Base-by-base conservation (phyloP, 2,329 filamentous ascomycete genomes). In the Diaporthe ampelina region DNA sequence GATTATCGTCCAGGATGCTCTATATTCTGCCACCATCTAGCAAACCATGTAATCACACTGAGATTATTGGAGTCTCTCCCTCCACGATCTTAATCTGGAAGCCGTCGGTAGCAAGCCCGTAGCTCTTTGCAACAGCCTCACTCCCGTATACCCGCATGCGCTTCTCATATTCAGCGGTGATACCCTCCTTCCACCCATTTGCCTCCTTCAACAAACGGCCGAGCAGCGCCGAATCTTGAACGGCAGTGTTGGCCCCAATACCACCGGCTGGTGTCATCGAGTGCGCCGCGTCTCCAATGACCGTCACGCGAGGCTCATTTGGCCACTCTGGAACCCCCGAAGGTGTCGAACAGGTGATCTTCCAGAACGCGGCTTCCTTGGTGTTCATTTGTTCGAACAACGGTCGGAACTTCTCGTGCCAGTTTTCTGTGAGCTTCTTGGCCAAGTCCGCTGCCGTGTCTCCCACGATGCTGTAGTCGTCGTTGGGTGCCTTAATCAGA, bases 341-440 rank as follows among this genome's bases (percentile, higher is more conserved):
- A 0, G 90, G 91, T 0, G 85, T 87, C 0, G 90, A 91, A 76
- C 89, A 92, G 2, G 90, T 92, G 63, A 93, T 92, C 77, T 91
- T 92, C 89, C 90, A 92, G 76, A 93, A 92, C 0, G 91, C 90
- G 0, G 91, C 88, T 76, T 92, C 89, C 0, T 81, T 76, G 72
- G 87, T 88, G 7, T 83, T 79, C 88, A 92, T 91, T 48, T 91
- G 77, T 8, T 91, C 89, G 74, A 93, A 88, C 0, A 93, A 80
- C 1, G 89, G 85, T 79, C 84, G 87, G 59, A 92, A 81, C 3
- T 86, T 84, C 17, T 87, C 84, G 78, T 91, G 85, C 91, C 91
- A 93, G 45, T 88, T 79, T 21, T 82, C 79, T 0, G 89, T 88
- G 0, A 92, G 80, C 0, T 80, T 78, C 79, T 88, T 89, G n/a